A percentile compares a stretch with the other conserved stretches of the same genome.
Conservation (phyloP, 2,329 filamentous ascomycete genomes). For the Tolypocladium amazonense region DNA sequence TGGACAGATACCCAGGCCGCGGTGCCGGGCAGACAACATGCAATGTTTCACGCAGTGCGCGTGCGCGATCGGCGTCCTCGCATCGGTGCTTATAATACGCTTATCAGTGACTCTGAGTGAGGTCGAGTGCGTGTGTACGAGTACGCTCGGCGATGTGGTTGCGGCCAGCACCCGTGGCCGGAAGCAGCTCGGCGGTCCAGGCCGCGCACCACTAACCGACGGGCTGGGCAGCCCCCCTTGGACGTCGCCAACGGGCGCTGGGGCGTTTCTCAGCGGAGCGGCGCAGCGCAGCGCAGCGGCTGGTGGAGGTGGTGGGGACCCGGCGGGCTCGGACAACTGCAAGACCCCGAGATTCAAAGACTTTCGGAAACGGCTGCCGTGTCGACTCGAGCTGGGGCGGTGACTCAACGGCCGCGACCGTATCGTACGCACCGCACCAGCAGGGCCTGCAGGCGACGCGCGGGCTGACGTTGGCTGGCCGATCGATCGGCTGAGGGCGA, state of each 20-base stretch:
- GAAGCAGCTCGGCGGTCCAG: neutral
- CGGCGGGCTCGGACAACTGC: slow-evolving; percentile 6
- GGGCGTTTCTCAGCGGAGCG: neutral
- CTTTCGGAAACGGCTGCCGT: neutral
- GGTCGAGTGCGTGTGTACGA: no score
- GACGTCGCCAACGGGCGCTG: neutral
- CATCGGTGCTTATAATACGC: neutral
- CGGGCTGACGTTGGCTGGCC: neutral
- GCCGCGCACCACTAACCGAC: neutral
- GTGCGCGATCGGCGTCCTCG: neutral
- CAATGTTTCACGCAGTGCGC: neutral
- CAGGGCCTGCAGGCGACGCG: neutral
- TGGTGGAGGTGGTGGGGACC: neutral
- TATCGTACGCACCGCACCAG: neutral
- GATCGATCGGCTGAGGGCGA: neutral
- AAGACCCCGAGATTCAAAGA: slow-evolving; percentile 4
- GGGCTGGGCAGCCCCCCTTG: neutral
- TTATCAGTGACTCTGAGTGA: no score
- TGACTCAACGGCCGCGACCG: neutral
- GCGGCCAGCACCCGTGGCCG: neutral
- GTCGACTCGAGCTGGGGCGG: neutral
- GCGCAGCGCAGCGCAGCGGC: neutral
- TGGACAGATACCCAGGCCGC: neutral
- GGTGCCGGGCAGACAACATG: neutral
- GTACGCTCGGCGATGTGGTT: no score